Conservation (phyloP, 2,329 filamentous ascomycete genomes). For the Biscogniauxia marginata region DNA sequence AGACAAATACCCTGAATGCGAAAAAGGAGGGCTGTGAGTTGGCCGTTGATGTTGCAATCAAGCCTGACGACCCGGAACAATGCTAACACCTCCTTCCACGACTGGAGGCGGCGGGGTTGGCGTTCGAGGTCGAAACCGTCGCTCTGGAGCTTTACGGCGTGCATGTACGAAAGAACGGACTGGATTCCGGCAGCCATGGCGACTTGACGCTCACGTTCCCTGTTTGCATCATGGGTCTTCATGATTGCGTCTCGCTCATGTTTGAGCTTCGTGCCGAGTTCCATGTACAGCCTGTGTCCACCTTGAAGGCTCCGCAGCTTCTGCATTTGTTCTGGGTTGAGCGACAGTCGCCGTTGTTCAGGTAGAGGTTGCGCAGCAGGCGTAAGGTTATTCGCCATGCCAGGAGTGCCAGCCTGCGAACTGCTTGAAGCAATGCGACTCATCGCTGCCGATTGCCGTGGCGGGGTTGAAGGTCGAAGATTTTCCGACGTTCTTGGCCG, state of each 20-base stretch:
- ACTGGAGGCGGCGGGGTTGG: slow-evolving; percentile 39
- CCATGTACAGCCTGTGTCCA: slow-evolving; percentile 38
- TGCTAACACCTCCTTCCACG: slow-evolving; percentile 26
- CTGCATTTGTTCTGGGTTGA: slow-evolving; percentile 29
- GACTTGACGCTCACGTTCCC: slow-evolving; percentile 27
- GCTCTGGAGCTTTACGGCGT: slow-evolving; percentile 51
- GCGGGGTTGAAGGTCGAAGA: slow-evolving; percentile 49
- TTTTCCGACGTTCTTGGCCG: slow-evolving; percentile 45
- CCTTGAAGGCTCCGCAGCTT: slow-evolving; percentile 34
- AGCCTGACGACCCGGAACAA: slow-evolving; percentile 24
- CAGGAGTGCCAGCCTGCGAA: slow-evolving; percentile 52
- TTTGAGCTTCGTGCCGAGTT: slow-evolving; percentile 51
- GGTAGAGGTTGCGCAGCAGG: slow-evolving; percentile 34
- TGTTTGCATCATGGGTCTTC: slow-evolving; percentile 19
- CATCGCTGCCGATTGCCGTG: slow-evolving; percentile 50
- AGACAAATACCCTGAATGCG: slow-evolving; percentile 32
- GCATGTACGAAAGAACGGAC: slow-evolving; percentile 43
- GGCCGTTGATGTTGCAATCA: slow-evolving; percentile 24
- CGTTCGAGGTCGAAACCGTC: slow-evolving; percentile 44
- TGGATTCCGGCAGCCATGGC: slow-evolving; percentile 32
- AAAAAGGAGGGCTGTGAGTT: slow-evolving; percentile 26
- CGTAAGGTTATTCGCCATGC: slow-evolving; percentile 42
- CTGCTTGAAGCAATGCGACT: slow-evolving; percentile 53
- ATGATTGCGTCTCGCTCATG: slow-evolving; percentile 52
- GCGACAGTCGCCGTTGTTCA: slow-evolving; percentile 36